Evolutionary conservation across 2,329 filamentous ascomycete species (phyloP).

Genomic region (Claviceps maximensis): DNA sequence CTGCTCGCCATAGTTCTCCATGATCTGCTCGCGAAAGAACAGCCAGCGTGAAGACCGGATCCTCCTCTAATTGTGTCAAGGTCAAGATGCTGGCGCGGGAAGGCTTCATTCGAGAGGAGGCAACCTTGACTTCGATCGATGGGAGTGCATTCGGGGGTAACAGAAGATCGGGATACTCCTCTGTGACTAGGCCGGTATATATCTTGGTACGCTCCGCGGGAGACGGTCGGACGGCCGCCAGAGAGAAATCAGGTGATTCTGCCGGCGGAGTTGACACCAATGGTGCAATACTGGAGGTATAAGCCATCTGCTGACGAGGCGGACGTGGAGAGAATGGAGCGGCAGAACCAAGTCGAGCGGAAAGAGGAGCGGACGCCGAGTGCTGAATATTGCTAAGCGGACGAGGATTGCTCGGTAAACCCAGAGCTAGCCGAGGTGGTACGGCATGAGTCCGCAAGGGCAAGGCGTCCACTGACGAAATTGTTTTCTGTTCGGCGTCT

Average conservation of each 20-base stretch:
- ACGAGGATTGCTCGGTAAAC: conserved; percentile 46
- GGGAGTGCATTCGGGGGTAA: conserved; percentile 80
- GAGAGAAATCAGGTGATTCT: conserved; percentile 3
- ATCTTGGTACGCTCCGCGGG: conserved; percentile 39
- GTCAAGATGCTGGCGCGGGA: conserved; percentile 76
- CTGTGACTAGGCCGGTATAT: conserved; percentile 66
- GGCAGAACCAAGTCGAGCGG: conserved; percentile 36
- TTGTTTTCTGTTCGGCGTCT: not conserved
- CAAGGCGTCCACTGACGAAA: conserved; percentile 38
- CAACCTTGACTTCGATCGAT: conserved; percentile 73
- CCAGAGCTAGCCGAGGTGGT: conserved; percentile 41
- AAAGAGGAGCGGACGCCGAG: conserved; percentile 48
- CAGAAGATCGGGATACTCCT: conserved; percentile 76
- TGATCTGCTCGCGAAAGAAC: conserved; percentile 64
- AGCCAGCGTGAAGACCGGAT: conserved; percentile 86
- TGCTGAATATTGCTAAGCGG: conserved; percentile 37
- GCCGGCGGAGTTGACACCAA: conserved; percentile 36
- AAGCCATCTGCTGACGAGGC: conserved; percentile 58
- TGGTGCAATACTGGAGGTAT: conserved; percentile 53
- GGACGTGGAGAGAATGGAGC: conserved; percentile 58
- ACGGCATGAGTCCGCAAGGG: conserved; percentile 26
- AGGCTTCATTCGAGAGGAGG: conserved; percentile 88
- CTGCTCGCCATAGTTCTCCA: conserved; percentile 80
- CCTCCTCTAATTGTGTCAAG: conserved; percentile 70
- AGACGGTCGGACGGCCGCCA: not conserved